A percentile compares a stretch with the other conserved stretches of the same genome.
Conservation (phyloP, 2,329 filamentous ascomycete species). For the Diaporthe aspalathi region DNA sequence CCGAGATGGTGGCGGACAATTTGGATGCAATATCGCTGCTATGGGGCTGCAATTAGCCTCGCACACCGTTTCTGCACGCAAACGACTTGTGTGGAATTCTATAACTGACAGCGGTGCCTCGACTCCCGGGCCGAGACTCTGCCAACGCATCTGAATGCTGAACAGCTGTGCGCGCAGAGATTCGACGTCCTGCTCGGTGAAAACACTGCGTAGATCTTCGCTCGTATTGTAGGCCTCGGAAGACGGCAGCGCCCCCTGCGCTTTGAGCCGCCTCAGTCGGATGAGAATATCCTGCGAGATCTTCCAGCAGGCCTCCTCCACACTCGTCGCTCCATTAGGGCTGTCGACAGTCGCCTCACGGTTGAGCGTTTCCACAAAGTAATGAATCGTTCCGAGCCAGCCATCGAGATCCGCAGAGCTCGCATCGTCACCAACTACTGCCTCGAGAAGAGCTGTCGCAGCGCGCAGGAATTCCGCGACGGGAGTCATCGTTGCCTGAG, state of each 20-base stretch:
- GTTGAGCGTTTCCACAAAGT: neutral
- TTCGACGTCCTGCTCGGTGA: conserved; percentile 27
- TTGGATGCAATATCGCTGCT: neutral
- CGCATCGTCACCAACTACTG: neutral
- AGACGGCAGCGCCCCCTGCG: too few species aligned
- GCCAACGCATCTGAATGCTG: conserved; percentile 10
- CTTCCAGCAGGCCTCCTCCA: conserved; percentile 33
- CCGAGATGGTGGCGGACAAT: conserved; percentile 6
- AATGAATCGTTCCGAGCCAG: neutral
- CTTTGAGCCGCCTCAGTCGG: conserved; percentile 4
- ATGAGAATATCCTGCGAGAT: conserved; percentile 31
- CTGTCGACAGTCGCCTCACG: neutral
- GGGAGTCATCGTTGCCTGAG: neutral
- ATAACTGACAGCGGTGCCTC: conserved; percentile 8
- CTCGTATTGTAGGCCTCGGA: neutral
- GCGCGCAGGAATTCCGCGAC: conserved; percentile 4
- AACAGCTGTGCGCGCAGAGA: conserved; percentile 14
- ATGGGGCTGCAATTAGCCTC: neutral
- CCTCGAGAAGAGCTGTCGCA: conserved; percentile 11
- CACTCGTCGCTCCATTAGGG: neutral
- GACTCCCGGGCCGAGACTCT: neutral
- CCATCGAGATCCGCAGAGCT: neutral
- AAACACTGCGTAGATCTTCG: neutral
- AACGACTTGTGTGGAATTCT: neutral
- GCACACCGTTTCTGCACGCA: neutral